Evolutionary conservation across 2,329 filamentous ascomycete genomes (phyloP).

Genomic region (Clarireedia sp.): DNA sequence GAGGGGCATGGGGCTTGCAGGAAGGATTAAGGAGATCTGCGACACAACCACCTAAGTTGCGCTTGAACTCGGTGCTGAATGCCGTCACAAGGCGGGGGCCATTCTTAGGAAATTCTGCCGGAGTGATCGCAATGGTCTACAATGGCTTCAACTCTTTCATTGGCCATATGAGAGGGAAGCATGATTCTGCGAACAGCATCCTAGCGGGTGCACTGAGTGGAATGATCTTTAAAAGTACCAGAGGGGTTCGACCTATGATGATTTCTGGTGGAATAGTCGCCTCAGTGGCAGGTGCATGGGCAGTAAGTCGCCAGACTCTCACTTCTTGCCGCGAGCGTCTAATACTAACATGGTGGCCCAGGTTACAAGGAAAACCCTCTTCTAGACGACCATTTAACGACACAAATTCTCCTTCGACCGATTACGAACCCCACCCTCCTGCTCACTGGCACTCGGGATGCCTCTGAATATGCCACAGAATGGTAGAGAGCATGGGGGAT

Average conservation of each 20-base stretch:
- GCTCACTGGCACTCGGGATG: not conserved
- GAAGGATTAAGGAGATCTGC: constrained; percentile 80
- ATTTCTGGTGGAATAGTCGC: constrained; percentile 89
- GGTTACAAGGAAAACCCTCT: constrained; percentile 43
- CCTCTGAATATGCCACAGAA: constrained; percentile 2
- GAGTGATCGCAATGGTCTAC: constrained; percentile 92
- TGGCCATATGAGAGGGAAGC: constrained; percentile 71
- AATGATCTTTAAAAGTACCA: constrained; percentile 93
- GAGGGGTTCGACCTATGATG: constrained; percentile 83
- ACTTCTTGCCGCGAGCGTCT: not conserved
- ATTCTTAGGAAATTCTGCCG: constrained; percentile 92
- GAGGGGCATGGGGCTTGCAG: constrained; percentile 85
- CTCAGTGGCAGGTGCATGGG: constrained; percentile 77
- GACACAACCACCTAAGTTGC: constrained; percentile 74
- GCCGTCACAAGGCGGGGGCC: constrained; percentile 87
- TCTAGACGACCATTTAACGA: constrained; percentile 29
- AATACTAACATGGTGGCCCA: constrained; percentile 26
- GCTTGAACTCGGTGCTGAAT: constrained; percentile 90
- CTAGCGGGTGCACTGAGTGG: constrained; percentile 79
- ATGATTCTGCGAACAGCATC: constrained; percentile 85
- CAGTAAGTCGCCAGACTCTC: constrained; percentile 52
- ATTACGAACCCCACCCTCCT: constrained; percentile 2
- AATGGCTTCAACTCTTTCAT: constrained; percentile 86
- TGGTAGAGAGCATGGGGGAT: constrained; percentile 6
- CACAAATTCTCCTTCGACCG: not conserved